phyloP scores from a whole-genome alignment of 2,329 filamentous ascomycete species.

The Beauveria sp. region DNA sequence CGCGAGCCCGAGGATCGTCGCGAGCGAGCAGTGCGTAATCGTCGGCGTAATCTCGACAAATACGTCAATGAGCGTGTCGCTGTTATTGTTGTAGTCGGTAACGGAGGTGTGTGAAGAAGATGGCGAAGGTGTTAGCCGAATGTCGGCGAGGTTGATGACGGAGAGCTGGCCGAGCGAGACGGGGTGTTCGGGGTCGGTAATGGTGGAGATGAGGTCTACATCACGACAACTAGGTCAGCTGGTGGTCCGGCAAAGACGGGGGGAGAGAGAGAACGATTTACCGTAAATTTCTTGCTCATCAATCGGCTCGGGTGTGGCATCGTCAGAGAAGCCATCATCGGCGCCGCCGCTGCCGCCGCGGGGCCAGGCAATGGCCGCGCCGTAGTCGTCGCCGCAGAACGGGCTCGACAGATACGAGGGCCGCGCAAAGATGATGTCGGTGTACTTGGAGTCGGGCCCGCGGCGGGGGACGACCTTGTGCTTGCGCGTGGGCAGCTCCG shows the following conservation, averaged over 20 bases:
- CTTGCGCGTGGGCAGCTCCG: conserved; percentile 77
- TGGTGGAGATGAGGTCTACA: conserved; percentile 83
- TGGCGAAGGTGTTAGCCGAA: conserved; percentile 55
- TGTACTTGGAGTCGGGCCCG: conserved; percentile 40
- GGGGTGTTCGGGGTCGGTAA: conserved; percentile 94
- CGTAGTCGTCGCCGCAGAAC: conserved; percentile 25
- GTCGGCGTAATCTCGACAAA: conserved; percentile 89
- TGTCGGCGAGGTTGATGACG: conserved; percentile 93
- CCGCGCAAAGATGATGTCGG: conserved; percentile 38
- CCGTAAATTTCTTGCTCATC: conserved; percentile 91
- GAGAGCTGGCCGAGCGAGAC: conserved; percentile 87
- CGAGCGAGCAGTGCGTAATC: conserved; percentile 92
- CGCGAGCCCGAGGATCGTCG: conserved; percentile 90
- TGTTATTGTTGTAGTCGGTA: conserved; percentile 15
- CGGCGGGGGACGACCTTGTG: conserved; percentile 38
- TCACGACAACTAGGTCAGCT: background rate
- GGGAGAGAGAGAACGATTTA: background rate
- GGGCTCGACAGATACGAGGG: conserved; percentile 35
- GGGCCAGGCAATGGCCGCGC: conserved; percentile 18
- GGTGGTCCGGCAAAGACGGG: background rate
- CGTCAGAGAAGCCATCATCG: conserved; percentile 45
- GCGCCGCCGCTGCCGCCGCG: conserved; percentile 30
- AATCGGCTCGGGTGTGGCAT: conserved; percentile 68
- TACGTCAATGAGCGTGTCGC: conserved; percentile 58
- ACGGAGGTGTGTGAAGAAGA: conserved; percentile 28